Percentiles rank a stretch among this genome's conserved stretches.
These are phyloP conservation scores for Artemisia tridentata DNA, from an alignment of 129 eudicot species.

Conservation along the genomic window DNA sequence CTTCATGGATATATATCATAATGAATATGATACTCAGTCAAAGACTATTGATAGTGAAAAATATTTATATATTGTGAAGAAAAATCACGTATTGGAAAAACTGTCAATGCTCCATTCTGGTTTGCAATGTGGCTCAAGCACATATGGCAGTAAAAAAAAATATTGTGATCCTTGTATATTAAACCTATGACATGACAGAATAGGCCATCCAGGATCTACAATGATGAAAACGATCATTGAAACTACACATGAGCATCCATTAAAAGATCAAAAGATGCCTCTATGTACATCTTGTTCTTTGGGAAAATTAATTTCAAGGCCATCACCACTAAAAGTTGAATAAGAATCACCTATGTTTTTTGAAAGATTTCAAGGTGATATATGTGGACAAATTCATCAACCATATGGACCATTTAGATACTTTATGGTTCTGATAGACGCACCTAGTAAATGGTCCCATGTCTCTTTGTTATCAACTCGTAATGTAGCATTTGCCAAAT, in stretches of 20 bases:
- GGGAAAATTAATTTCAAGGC: neutral
- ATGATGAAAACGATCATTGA: neutral
- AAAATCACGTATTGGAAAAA: too few species aligned
- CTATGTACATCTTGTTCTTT: neutral
- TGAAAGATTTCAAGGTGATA: conserved; percentile 11
- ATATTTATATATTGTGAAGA: too few species aligned
- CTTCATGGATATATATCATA: too few species aligned
- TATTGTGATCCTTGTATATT: neutral
- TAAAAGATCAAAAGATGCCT: too few species aligned
- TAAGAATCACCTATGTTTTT: too few species aligned
- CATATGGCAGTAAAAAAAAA: neutral
- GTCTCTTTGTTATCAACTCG: neutral
- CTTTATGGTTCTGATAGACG: too few species aligned
- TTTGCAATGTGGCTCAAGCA: too few species aligned
- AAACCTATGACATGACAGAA: neutral
- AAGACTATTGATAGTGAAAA: neutral
- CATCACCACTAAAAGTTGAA: neutral
- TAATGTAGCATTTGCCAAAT: conserved; percentile 1
- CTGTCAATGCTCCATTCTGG: too few species aligned
- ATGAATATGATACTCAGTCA: too few species aligned
- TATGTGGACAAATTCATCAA: neutral
- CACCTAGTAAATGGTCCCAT: neutral
- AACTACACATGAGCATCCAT: neutral
- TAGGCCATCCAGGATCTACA: neutral
- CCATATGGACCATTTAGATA: too few species aligned